These are phyloP conservation scores for Phytophthora fragariae DNA, from an alignment of 352 stramenopile species.

Conservation along the genomic window DNA sequence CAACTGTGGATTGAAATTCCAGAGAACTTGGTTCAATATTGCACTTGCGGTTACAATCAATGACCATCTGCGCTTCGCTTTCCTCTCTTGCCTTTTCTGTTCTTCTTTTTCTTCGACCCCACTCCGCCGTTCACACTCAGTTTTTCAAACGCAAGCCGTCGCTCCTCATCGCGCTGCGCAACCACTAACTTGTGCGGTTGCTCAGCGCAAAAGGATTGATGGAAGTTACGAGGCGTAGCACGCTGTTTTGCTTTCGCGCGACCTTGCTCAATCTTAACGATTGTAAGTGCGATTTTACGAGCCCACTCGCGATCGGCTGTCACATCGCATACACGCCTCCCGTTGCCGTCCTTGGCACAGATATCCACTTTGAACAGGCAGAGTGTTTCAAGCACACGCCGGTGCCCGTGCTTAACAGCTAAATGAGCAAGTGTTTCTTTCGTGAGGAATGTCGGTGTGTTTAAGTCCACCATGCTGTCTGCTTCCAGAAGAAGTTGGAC, in stretches of 20 bases:
- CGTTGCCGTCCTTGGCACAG: conserved; percentile 11
- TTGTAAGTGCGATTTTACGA: background rate
- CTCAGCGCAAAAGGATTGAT: background rate
- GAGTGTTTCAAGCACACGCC: conserved; percentile 15
- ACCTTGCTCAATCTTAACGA: background rate
- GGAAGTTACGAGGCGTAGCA: background rate
- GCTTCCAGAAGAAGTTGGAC: conserved; percentile 30
- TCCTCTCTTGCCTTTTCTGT: background rate
- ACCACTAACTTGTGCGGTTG: background rate
- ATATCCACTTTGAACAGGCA: conserved; percentile 7
- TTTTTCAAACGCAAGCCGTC: too few relatives aligned
- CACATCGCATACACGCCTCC: background rate
- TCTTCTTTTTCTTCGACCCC: background rate
- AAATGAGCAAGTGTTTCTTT: conserved; percentile 34
- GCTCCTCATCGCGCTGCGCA: too few relatives aligned
- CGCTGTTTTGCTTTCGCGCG: conserved; percentile 1
- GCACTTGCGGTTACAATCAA: too few relatives aligned
- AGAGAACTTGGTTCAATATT: background rate
- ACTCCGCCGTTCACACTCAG: background rate
- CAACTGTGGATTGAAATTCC: too few relatives aligned
- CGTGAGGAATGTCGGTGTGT: conserved; percentile 26
- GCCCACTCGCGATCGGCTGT: background rate
- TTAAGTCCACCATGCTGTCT: conserved; percentile 23
- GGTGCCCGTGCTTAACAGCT: conserved; percentile 23
- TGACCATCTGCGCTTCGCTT: background rate